Percentiles rank a stretch among this genome's conserved stretches.
Conservation (phyloP, 1,139 yeast species). For the Protomyces lactucae-debilis region DNA sequence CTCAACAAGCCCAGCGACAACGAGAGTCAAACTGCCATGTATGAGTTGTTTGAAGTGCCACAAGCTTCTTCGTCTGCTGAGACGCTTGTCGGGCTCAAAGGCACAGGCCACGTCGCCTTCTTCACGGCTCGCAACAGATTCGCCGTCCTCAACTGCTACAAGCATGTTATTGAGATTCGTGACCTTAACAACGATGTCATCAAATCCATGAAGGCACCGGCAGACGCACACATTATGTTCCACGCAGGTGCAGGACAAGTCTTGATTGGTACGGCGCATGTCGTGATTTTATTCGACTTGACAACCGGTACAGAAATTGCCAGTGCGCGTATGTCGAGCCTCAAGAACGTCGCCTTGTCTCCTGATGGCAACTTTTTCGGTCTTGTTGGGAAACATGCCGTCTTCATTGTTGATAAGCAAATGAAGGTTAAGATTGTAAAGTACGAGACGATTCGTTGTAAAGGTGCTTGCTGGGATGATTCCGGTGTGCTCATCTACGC, state of each 20-base stretch:
- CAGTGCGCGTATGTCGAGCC: conserved; percentile 41
- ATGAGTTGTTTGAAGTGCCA: conserved; percentile 74
- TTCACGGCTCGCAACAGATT: conserved; percentile 93
- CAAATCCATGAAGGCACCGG: conserved; percentile 71
- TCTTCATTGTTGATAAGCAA: conserved; percentile 76
- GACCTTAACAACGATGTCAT: conserved; percentile 79
- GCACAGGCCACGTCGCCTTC: conserved; percentile 78
- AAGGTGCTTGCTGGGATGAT: conserved; percentile 98
- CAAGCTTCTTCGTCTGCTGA: conserved; percentile 80
- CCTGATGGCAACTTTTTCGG: conserved; percentile 84
- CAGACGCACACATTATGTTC: conserved; percentile 65
- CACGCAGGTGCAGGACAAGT: conserved; percentile 76
- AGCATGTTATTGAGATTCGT: conserved; percentile 69
- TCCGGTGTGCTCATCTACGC: conserved; percentile 85
- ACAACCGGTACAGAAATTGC: conserved; percentile 44
- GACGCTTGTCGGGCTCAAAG: conserved; percentile 64
- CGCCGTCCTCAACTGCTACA: conserved; percentile 65
- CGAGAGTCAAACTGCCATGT: conserved; percentile 42
- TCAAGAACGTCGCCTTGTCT: conserved; percentile 88
- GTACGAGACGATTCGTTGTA: conserved; percentile 95
- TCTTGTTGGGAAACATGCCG: conserved; percentile 83
- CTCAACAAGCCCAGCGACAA: conserved; percentile 52
- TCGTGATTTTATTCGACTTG: conserved; percentile 75
- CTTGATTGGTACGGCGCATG: conserved; percentile 62
- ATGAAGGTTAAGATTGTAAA: conserved; percentile 74